Percentiles rank a stretch among this genome's conserved stretches.
These are phyloP conservation scores for Lotmaria passim DNA, from an alignment of 208 protist genomes.

Conservation along the genomic window DNA sequence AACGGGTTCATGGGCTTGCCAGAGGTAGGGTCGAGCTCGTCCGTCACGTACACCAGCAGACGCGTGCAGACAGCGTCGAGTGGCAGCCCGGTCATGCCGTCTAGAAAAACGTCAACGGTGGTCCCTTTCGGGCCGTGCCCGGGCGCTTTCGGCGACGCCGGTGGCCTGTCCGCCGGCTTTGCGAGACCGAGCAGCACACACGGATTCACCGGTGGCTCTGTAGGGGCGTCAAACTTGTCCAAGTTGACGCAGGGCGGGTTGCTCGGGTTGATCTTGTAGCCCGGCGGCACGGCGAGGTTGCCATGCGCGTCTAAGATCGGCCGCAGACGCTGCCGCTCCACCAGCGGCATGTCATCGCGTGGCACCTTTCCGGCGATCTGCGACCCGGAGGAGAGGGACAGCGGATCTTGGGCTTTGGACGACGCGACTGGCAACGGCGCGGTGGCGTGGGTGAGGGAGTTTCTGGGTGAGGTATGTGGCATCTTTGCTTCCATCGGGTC, in stretches of 20 bases:
- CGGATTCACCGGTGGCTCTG: slow-evolving; percentile 29
- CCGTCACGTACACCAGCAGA: slow-evolving; percentile 61
- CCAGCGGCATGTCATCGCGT: slow-evolving; percentile 17
- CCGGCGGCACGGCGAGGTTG: slow-evolving; percentile 46
- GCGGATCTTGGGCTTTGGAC: neutral
- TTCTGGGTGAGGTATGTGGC: slow-evolving; percentile 9
- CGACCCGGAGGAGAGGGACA: neutral
- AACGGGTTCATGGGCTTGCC: slow-evolving; percentile 36
- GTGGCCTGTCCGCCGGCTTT: slow-evolving; percentile 25
- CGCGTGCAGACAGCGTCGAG: slow-evolving; percentile 59
- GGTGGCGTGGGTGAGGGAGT: neutral
- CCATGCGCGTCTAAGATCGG: slow-evolving; percentile 35
- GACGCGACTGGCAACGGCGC: neutral
- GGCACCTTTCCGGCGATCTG: slow-evolving; percentile 15
- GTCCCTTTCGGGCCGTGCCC: slow-evolving; percentile 34
- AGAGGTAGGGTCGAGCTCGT: slow-evolving; percentile 44
- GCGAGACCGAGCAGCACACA: slow-evolving; percentile 47
- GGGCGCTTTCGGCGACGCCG: slow-evolving; percentile 16
- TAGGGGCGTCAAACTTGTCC: slow-evolving; percentile 31
- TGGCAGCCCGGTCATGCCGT: slow-evolving; percentile 56
- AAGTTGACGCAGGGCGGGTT: slow-evolving; percentile 32
- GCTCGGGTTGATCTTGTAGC: slow-evolving; percentile 41
- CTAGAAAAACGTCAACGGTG: slow-evolving; percentile 49
- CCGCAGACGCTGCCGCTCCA: slow-evolving; percentile 27
- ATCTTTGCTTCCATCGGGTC: neutral